Evolutionary conservation across 106 monocot species (phyloP), one percentile per base, ranked within the genome.

Genomic region (Platanthera zijinensis): DNA sequence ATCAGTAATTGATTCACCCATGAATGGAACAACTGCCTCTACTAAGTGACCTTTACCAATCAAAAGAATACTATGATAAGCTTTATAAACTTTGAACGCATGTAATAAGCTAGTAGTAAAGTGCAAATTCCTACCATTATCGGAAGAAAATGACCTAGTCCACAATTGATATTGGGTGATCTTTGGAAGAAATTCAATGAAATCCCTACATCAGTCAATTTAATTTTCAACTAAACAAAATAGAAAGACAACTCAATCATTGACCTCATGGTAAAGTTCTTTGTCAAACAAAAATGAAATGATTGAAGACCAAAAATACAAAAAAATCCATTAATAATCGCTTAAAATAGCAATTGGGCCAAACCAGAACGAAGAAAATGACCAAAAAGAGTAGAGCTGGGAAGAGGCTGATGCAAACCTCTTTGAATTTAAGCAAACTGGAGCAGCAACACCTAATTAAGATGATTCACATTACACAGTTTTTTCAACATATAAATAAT

Each of bases 1-100:
- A 86, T 97, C 96, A 77, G 96, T 93, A 64, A 97, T 91, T 45
- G 96, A 97, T 89, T 97, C 96, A 56, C 96, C 96, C 96, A 97
- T 93, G 75, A 80, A 87, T 52, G 96, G 96, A 18, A 97, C 96
- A 51, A 97, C 93, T 49, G 89, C 96, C 21, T 97, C 89, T 76
- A 87, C 74, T 5, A 80, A 50, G 62, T 97, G 86, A 85, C 87
- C 96, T 91, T 80, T 74, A 84, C 54, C 14, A 8, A 74, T 3
- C 80, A 71, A 64, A 50, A 68, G 75, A 76, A 47, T 6, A 63
- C 14, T 48, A 75, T 28, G 48, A 17, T 48, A 48, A 72, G 51
- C 51, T 51, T 19, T 4, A 50, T 72, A 50, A 78, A 9, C 3
- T 25, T 21, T 61, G 4, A 79, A 30, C 47, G 28, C 4, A 66